Percentiles rank a stretch among this genome's conserved stretches.
Conservation (phyloP, 306 rosid genomes). For the Cicer judaicum region DNA sequence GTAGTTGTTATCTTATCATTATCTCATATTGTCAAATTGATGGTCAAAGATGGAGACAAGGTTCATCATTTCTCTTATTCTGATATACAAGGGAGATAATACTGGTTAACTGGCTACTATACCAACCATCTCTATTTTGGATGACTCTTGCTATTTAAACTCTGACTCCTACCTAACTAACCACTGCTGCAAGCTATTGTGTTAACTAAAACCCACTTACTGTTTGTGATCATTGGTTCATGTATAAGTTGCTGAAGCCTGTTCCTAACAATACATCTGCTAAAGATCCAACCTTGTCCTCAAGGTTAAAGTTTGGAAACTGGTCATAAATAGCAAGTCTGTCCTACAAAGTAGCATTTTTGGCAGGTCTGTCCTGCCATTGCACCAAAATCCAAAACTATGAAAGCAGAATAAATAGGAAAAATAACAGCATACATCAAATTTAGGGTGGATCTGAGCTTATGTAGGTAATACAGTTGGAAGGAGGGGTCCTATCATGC, state of each 20-base stretch:
- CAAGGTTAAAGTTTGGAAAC: background rate
- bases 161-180: background rate
- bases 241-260: background rate
- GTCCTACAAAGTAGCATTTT: background rate
- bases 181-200: background rate
- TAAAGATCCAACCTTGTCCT: background rate
- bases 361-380: slow-evolving; percentile 1
- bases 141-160: background rate
- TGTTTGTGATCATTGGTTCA: background rate
- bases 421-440: background rate
- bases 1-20: background rate
- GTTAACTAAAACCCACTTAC: background rate
- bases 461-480: background rate
- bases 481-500: background rate
- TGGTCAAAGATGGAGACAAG: background rate
- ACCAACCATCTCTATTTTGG: background rate
- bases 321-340: background rate
- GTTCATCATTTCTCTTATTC: slow-evolving; percentile 2
- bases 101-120: background rate
- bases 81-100: slow-evolving; percentile 5
- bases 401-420: background rate
- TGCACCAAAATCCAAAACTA: background rate
- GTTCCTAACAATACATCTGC: background rate
- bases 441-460: background rate
- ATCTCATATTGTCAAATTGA: slow-evolving; percentile 23